phyloP scores from a whole-genome alignment of 495 filamentous ascomycete species.

The Daldinia childiae region DNA sequence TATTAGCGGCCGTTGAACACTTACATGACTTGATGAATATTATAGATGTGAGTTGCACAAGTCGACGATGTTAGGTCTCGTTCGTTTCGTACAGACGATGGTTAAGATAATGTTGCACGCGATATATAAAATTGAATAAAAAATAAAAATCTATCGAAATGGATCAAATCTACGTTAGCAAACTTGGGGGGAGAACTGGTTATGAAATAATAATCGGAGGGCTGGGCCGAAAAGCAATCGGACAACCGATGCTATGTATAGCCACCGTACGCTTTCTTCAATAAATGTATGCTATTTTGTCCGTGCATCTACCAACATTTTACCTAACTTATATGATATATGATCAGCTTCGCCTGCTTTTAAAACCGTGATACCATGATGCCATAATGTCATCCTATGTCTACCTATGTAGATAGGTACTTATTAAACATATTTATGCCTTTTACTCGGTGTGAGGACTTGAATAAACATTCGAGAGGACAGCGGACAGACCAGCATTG shows the following conservation, averaged over 20 bases:
- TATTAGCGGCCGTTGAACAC: constrained; percentile 7
- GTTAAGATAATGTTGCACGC: not conserved
- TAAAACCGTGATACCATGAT: constrained; percentile 27
- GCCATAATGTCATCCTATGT: constrained; percentile 16
- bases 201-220: constrained; percentile 31
- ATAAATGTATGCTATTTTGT: constrained; percentile 22
- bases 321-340: constrained; percentile 15
- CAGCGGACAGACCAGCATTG: constrained; percentile 14
- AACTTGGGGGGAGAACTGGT: constrained; percentile 13
- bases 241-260: constrained; percentile 3
- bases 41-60: constrained; percentile 18
- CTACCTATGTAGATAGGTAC: constrained; percentile 5
- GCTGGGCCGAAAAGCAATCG: constrained; percentile 18
- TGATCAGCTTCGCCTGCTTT: constrained; percentile 25
- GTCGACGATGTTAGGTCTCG: constrained; percentile 14
- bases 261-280: constrained; percentile 7
- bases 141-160: constrained; percentile 1
- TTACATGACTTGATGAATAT: not conserved
- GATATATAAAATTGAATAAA: not conserved
- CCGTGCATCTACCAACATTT: constrained; percentile 17
- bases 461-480: constrained; percentile 17
- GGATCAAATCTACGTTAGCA: constrained; percentile 1
- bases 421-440: constrained; percentile 11
- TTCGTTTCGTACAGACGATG: constrained; percentile 8
- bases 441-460: constrained; percentile 10